Evolutionary conservation across 164 flowering plant genomes (phyloP).

Genomic region (Stephania yunnanensis): DNA sequence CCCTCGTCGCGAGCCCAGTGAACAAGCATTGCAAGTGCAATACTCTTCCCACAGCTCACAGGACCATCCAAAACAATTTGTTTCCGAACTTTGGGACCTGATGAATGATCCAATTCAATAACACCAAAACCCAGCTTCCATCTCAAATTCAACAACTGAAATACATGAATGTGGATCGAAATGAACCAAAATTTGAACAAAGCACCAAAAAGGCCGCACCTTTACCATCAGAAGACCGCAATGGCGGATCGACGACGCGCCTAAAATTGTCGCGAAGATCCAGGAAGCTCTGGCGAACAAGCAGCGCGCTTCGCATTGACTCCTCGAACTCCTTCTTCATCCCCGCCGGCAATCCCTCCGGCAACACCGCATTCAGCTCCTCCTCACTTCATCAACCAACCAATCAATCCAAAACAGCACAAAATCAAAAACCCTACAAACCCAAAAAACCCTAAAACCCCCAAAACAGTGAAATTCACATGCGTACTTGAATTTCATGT

Average conservation of each 20-base stretch:
- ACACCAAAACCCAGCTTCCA: not conserved
- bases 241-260: slow-evolving; percentile 69
- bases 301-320: slow-evolving; percentile 45
- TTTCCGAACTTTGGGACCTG: slow-evolving; percentile 59
- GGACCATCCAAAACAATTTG: slow-evolving; percentile 92
- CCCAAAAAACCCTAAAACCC: too few relatives aligned
- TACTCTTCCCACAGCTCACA: slow-evolving; percentile 86
- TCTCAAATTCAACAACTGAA: not conserved
- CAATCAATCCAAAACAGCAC: not conserved
- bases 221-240: slow-evolving; percentile 30
- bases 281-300: slow-evolving; percentile 62
- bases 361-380: slow-evolving; percentile 40
- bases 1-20: slow-evolving; percentile 97
- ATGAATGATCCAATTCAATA: slow-evolving; percentile 13
- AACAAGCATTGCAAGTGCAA: slow-evolving; percentile 87
- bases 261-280: slow-evolving; percentile 76
- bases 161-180: not conserved
- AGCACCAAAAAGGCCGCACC: slow-evolving; percentile 14
- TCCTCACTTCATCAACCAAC: slow-evolving; percentile 15
- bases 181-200: not conserved
- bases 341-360: slow-evolving; percentile 60
- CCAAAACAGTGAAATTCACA: too few relatives aligned
- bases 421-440: not conserved
- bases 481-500: slow-evolving; percentile 57
- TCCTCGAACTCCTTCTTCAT: slow-evolving; percentile 68